Percentiles rank a stretch among this genome's conserved stretches.
These are phyloP conservation scores for Botrytis paeoniae DNA, from an alignment of 2,329 filamentous ascomycete genomes.

Conservation along the genomic window DNA sequence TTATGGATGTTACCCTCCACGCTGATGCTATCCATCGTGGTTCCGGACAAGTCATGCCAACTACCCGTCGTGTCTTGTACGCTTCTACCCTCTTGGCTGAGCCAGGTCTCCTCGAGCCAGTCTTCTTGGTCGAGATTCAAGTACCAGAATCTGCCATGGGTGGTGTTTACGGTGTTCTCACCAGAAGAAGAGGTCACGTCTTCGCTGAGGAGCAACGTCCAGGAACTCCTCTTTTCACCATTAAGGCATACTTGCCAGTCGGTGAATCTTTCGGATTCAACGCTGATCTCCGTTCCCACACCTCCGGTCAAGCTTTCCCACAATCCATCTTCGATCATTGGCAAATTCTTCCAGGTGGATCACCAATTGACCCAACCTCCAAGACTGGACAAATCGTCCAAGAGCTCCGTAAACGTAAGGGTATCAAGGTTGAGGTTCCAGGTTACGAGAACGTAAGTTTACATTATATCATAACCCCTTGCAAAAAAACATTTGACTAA, in stretches of 20 bases:
- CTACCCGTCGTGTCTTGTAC: constrained; percentile 95
- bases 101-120: constrained; percentile 89
- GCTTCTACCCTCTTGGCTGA: constrained; percentile 87
- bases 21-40: constrained; percentile 99
- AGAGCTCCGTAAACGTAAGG: constrained; percentile 98
- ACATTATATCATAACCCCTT: neutral
- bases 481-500: constrained; percentile 40
- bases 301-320: constrained; percentile 97
- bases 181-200: constrained; percentile 96
- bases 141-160: constrained; percentile 98
- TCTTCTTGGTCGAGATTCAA: constrained; percentile 99
- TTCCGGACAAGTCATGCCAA: constrained; percentile 98
- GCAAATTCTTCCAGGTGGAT: constrained; percentile 93
- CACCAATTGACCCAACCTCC: constrained; percentile 76
- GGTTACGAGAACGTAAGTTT: constrained; percentile 89
- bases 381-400: constrained; percentile 81
- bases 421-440: constrained; percentile 94
- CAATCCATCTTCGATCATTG: constrained; percentile 99
- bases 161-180: constrained; percentile 99
- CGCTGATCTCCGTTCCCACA: constrained; percentile 88
- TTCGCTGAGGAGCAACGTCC: constrained; percentile 98
- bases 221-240: constrained; percentile 98
- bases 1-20: constrained; percentile 99
- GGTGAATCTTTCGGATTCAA: constrained; percentile 99
- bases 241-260: constrained; percentile 96